These are phyloP conservation scores for Peronospora belbahrii DNA, from an alignment of 352 stramenopile genomes.

Conservation along the genomic window DNA sequence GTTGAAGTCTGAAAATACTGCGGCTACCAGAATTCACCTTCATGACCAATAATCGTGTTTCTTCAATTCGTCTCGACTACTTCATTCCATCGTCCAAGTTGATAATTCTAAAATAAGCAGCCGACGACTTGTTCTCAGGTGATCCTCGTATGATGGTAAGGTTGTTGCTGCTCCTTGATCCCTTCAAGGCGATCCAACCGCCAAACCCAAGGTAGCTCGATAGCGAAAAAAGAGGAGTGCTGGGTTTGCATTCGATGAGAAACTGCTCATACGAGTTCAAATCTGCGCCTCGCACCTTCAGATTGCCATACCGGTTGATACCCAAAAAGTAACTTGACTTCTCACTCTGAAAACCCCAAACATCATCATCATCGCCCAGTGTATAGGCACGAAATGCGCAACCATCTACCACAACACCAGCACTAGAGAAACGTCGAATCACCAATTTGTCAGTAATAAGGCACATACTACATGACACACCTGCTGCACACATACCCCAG, in stretches of 20 bases:
- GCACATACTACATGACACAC: background rate
- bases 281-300: conserved; percentile 53
- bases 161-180: conserved; percentile 4
- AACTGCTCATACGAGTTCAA: conserved; percentile 78
- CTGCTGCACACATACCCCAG: conserved; percentile 31
- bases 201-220: conserved; percentile 68
- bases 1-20: too few species aligned
- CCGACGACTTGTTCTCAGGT: conserved; percentile 50
- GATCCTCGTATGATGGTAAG: conserved; percentile 54
- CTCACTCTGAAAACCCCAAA: conserved; percentile 77
- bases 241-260: conserved; percentile 42
- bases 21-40: too few species aligned
- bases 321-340: conserved; percentile 57
- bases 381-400: conserved; percentile 74
- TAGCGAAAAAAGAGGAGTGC: conserved; percentile 52
- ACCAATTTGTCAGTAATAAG: background rate
- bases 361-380: conserved; percentile 59
- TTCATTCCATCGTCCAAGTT: conserved; percentile 28
- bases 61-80: too few species aligned
- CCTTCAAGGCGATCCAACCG: conserved; percentile 43
- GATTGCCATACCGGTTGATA: conserved; percentile 56
- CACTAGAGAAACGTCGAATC: conserved; percentile 21
- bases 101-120: conserved; percentile 51
- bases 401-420: conserved; percentile 49
- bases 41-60: too few species aligned